Evolutionary conservation across 2,329 filamentous ascomycete species (phyloP).

Genomic region (Penicillium sp.): DNA sequence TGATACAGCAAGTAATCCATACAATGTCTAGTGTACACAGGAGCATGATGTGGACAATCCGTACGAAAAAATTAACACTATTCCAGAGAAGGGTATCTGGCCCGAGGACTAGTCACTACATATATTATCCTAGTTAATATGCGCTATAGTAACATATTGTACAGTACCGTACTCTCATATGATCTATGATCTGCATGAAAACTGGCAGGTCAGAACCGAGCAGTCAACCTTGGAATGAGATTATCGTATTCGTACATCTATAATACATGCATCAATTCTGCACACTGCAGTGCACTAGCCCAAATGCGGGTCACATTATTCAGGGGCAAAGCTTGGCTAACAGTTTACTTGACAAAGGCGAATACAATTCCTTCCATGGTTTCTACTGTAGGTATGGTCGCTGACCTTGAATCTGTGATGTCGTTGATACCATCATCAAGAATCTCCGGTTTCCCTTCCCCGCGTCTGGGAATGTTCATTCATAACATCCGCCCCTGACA

Average conservation of each 20-base stretch:
- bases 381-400: not conserved
- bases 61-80: not conserved
- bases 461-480: slow-evolving; percentile 19
- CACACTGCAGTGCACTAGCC: not conserved
- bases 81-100: not conserved
- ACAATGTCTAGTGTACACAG: not conserved
- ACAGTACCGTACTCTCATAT: too few relatives aligned
- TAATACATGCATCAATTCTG: not conserved
- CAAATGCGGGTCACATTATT: slow-evolving; percentile 6
- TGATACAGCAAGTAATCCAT: not conserved
- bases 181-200: not conserved
- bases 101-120: not conserved
- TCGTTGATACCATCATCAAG: slow-evolving; percentile 16
- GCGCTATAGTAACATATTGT: too few relatives aligned
- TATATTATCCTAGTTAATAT: not conserved
- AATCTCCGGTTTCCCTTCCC: slow-evolving; percentile 4
- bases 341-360: not conserved
- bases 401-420: not conserved
- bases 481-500: slow-evolving; percentile 21
- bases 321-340: slow-evolving; percentile 22
- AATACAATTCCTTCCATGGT: not conserved
- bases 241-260: not conserved
- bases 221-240: not conserved
- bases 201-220: not conserved
- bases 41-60: not conserved